phyloP scores from a whole-genome alignment of 2,329 filamentous ascomycete species.

The Cytospora paraplurivora region DNA sequence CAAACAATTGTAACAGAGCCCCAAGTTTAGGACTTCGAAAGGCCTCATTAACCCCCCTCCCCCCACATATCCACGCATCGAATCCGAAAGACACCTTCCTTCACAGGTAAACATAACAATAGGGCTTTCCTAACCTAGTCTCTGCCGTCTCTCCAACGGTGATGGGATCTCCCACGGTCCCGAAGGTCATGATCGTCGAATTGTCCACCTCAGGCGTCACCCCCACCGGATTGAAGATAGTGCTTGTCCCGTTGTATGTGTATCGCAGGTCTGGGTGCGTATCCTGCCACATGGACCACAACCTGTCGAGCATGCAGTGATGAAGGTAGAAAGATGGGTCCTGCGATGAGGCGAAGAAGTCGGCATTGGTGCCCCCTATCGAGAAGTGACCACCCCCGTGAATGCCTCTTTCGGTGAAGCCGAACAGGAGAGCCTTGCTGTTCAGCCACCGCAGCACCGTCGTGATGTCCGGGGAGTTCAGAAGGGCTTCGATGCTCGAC shows the following conservation, averaged over 20 bases:
- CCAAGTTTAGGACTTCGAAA: background rate
- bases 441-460: conserved; percentile 28
- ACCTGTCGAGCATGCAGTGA: conserved; percentile 36
- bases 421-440: conserved; percentile 11
- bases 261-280: conserved; percentile 11
- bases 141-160: conserved; percentile 12
- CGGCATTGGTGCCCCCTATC: conserved; percentile 15
- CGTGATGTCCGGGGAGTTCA: conserved; percentile 28
- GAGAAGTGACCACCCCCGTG: conserved; percentile 22
- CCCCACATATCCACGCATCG: background rate
- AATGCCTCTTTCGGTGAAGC: conserved; percentile 17
- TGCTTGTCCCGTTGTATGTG: conserved; percentile 22
- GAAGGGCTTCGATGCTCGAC: conserved; percentile 28
- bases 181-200: conserved; percentile 19
- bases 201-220: conserved; percentile 20
- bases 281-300: conserved; percentile 31
- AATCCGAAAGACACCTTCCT: background rate
- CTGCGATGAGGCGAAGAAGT: conserved; percentile 17
- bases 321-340: conserved; percentile 42
- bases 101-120: conserved; percentile 24
- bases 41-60: background rate
- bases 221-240: conserved; percentile 17
- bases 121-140: conserved; percentile 5
- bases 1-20: no score
- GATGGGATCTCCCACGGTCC: conserved; percentile 6